phyloP scores from a whole-genome alignment of 345 rosid genomes.

The Durio zibethinus region DNA sequence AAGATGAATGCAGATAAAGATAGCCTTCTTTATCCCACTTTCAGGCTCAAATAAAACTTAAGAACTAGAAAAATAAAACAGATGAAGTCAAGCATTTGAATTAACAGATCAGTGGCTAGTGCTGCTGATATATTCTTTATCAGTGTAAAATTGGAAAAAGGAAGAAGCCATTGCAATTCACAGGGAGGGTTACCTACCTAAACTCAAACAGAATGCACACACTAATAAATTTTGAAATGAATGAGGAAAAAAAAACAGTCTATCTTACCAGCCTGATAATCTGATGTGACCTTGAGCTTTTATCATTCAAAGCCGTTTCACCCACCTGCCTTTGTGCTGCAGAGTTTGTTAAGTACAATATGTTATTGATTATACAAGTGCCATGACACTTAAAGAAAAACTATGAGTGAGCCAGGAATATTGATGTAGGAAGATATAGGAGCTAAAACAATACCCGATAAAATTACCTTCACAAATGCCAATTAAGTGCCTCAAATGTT shows the following conservation, averaged over 20 bases:
- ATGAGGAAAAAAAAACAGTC: not conserved
- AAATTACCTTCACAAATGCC: conserved; percentile 80
- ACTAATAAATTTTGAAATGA: not conserved
- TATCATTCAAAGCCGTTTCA: conserved; percentile 86
- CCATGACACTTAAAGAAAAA: not conserved
- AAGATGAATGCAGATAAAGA: not conserved
- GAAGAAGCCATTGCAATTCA: not conserved
- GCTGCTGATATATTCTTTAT: not conserved
- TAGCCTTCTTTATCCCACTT: not conserved
- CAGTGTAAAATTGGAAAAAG: not conserved
- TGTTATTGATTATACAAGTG: not conserved
- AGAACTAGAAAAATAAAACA: not conserved
- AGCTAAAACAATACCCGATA: not conserved
- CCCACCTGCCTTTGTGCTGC: conserved; percentile 97
- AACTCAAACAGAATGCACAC: not conserved
- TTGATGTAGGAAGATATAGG: not conserved
- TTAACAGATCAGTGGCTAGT: not conserved
- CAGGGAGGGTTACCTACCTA: not conserved
- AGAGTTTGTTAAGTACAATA: conserved; percentile 12
- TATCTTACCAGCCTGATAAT: conserved; percentile 83
- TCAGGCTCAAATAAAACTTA: not conserved
- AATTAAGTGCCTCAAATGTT: conserved; percentile 75
- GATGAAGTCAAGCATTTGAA: not conserved
- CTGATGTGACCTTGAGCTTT: conserved; percentile 97
- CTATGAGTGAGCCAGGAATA: not conserved